phyloP scores from a whole-genome alignment of 257 asterid species.

The Nicotiana otophora region DNA sequence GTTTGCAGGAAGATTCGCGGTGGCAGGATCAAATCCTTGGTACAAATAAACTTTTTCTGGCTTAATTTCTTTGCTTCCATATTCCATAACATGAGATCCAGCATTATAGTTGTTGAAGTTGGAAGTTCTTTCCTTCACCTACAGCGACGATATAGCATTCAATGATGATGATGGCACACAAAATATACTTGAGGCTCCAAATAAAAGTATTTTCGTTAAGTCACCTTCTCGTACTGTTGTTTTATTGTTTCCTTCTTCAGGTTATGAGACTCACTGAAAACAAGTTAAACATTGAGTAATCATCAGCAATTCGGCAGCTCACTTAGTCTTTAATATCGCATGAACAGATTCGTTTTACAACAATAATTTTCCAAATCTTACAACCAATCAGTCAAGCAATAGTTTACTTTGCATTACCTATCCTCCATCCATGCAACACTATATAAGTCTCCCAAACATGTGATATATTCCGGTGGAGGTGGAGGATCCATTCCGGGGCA shows the following conservation, averaged over 20 bases:
- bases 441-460: conserved; percentile 90
- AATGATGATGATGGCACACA: too few relatives aligned
- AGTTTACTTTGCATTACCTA: conserved; percentile 32
- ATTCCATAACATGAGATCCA: conserved; percentile 96
- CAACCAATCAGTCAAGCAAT: background rate
- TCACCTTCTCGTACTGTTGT: conserved; percentile 67
- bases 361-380: background rate
- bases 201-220: too few relatives aligned
- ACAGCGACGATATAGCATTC: background rate
- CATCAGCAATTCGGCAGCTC: background rate
- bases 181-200: background rate
- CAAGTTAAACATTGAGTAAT: background rate
- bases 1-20: conserved; percentile 58
- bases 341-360: background rate
- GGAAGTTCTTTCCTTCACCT: conserved; percentile 88
- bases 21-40: conserved; percentile 78
- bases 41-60: conserved; percentile 56
- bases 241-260: conserved; percentile 57
- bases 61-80: conserved; percentile 62
- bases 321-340: too few relatives aligned
- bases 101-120: conserved; percentile 40
- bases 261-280: conserved; percentile 74
- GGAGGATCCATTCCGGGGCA: conserved; percentile 68
- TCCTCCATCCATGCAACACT: conserved; percentile 99
- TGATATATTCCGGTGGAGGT: conserved; percentile 56